Base-by-base conservation (phyloP, 768 basidiomycete genomes). In the Udeniomyces megalosporus region DNA sequence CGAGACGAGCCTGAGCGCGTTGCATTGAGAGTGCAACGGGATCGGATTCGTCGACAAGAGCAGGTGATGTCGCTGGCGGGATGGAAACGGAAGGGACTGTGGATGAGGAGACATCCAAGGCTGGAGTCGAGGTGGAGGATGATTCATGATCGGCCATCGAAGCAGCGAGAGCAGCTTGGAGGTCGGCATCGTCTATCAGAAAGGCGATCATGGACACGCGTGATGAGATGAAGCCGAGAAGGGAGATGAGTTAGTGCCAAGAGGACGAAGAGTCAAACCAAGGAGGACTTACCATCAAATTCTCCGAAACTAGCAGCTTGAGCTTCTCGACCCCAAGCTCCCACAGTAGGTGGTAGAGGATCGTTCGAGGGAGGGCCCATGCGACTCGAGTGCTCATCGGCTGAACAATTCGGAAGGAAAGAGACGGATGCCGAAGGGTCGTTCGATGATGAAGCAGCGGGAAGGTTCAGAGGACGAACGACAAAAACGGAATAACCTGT, bases 401-500 rank as follows among this genome's bases (percentile, higher is more conserved):
- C 61, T 11, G 53, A 28, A 22, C 52, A 57, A 8, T 49, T 62
- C 32, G 54, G 48, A 5, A 62, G 61, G 28, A 62, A 48, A 22
- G 52, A 54, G 34, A 4, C 52, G n/a, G 12, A 15, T 45, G 31
- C 24, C 60, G 52, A 42, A 1, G 52, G 60, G 38, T 42, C 38
- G 17, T 8, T 8, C 10, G 38, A 42, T n/a, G n/a, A 60, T 10
- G 47, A 42, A 14, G 59, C n/a, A 49, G 57, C n/a, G 3, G 20
- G 44, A 26, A 45, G 31, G n/a, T 29, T 24, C 22, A 31, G 46
- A n/a, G 62, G 57, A 10, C 51, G 50, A 17, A 64, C n/a, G 34
- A 64, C 63, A 26, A 64, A 64, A 17, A 64, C 57, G 20, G 63
- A 64, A 46, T 64, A 64, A 14, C 63, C 48, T 50, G 28, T 10